These are phyloP conservation scores for Cyclostephanos tholiformis DNA, from an alignment of 108 stramenopile species.

Conservation along the genomic window DNA sequence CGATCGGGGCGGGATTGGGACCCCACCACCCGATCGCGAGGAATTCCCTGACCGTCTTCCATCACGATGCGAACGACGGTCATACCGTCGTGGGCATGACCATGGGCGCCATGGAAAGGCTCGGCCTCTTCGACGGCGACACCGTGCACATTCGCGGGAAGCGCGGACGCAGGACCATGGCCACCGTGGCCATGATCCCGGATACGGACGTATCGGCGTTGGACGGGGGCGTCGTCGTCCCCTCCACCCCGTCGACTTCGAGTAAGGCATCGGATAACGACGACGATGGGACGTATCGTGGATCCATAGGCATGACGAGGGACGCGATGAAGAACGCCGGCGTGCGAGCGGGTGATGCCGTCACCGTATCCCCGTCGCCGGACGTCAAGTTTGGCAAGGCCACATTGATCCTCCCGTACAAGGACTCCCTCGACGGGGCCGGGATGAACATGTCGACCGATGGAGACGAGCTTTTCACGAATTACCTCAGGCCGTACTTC, in stretches of 20 bases:
- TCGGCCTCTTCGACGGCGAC: conserved; percentile 89
- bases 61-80: conserved; percentile 71
- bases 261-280: not conserved
- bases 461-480: conserved; percentile 66
- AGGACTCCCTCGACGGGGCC: conserved; percentile 64
- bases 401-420: conserved; percentile 76
- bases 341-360: conserved; percentile 83
- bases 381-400: conserved; percentile 90
- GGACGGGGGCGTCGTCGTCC: conserved; percentile 40
- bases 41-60: conserved; percentile 75
- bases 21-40: conserved; percentile 26
- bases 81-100: conserved; percentile 85
- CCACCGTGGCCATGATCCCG: conserved; percentile 70
- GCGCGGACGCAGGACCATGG: conserved; percentile 79
- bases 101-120: conserved; percentile 68
- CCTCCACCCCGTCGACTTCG: conserved; percentile 11
- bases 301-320: conserved; percentile 70
- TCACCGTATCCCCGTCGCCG: conserved; percentile 72
- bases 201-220: conserved; percentile 67
- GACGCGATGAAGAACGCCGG: conserved; percentile 89
- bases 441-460: conserved; percentile 52
- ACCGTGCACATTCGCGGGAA: conserved; percentile 87
- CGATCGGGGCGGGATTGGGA: conserved; percentile 28
- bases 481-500: conserved; percentile 90
- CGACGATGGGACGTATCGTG: conserved; percentile 28